Percentiles rank a stretch among this genome's conserved stretches.
phyloP scores from a whole-genome alignment of 108 stramenopile species.

The Nannochloropsis granulata region DNA sequence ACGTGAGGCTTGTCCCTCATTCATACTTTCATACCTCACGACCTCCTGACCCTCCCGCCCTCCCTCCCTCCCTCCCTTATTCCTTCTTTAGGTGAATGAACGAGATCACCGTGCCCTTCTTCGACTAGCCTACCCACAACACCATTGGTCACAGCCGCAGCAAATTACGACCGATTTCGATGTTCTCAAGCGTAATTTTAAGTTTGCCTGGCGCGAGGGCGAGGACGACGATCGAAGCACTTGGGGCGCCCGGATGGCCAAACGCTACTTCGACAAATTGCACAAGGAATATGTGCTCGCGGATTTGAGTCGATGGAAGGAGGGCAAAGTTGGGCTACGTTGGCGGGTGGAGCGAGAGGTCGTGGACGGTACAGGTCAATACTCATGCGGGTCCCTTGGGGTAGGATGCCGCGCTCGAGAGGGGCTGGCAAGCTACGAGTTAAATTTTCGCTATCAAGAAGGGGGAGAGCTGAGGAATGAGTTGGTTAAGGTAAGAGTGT shows the following conservation, averaged over 20 bases:
- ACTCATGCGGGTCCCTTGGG: not conserved
- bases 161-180: not conserved
- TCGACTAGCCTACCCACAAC: not conserved
- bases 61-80: not conserved
- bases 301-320: not conserved
- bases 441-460: not conserved
- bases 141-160: not conserved
- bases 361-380: not conserved
- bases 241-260: not conserved
- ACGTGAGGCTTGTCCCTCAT: no score
- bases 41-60: no score
- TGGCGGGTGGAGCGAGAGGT: conserved; percentile 1
- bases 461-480: not conserved
- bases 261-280: not conserved
- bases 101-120: not conserved
- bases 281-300: not conserved
- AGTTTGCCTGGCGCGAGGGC: not conserved
- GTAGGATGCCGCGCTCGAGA: not conserved
- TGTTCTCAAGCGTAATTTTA: not conserved
- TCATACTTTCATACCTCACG: no score
- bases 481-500: not conserved
- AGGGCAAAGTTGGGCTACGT: not conserved
- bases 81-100: not conserved
- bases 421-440: not conserved
- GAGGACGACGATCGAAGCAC: not conserved